phyloP scores from a whole-genome alignment of 768 basidiomycete genomes.

The Hortiboletus campestris region DNA sequence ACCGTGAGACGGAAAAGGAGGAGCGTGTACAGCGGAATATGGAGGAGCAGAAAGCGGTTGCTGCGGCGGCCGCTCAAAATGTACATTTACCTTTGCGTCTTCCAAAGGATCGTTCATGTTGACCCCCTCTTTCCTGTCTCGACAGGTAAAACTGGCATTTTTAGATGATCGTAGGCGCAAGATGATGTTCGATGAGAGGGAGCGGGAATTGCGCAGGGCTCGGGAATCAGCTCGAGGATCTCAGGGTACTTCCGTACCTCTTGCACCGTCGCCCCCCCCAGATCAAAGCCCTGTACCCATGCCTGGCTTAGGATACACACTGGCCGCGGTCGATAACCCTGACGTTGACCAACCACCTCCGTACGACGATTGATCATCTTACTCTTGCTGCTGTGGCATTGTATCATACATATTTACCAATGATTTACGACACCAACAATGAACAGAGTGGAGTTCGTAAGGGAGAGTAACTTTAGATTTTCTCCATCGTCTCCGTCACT shows the following conservation, averaged over 20 bases:
- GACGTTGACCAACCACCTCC: conserved; percentile 21
- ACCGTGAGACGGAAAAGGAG: conserved; percentile 47
- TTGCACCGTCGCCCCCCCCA: neutral
- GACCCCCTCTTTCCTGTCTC: neutral
- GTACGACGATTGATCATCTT: conserved; percentile 11
- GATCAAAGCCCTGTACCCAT: conserved; percentile 9
- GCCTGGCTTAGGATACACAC: conserved; percentile 26
- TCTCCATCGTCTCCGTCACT: conserved; percentile 10
- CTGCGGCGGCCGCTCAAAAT: conserved; percentile 52
- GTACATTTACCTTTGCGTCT: conserved; percentile 32
- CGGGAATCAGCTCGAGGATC: conserved; percentile 29
- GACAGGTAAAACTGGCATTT: conserved; percentile 73
- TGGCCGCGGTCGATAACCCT: conserved; percentile 10
- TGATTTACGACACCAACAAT: neutral
- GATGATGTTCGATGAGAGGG: conserved; percentile 53
- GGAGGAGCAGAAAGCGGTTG: conserved; percentile 58
- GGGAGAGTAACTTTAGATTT: conserved; percentile 4
- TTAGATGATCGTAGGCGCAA: conserved; percentile 74
- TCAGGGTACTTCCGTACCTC: neutral
- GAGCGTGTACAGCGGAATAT: conserved; percentile 47
- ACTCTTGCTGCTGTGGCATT: neutral
- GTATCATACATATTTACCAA: conserved; percentile 5
- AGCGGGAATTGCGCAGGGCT: conserved; percentile 49
- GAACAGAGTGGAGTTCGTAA: neutral
- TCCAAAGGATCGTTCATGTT: neutral